A percentile compares a stretch with the other conserved stretches of the same genome.
These are phyloP conservation scores for Torulaspora delbrueckii DNA, from an alignment of 805 yeast species.

Conservation along the genomic window DNA sequence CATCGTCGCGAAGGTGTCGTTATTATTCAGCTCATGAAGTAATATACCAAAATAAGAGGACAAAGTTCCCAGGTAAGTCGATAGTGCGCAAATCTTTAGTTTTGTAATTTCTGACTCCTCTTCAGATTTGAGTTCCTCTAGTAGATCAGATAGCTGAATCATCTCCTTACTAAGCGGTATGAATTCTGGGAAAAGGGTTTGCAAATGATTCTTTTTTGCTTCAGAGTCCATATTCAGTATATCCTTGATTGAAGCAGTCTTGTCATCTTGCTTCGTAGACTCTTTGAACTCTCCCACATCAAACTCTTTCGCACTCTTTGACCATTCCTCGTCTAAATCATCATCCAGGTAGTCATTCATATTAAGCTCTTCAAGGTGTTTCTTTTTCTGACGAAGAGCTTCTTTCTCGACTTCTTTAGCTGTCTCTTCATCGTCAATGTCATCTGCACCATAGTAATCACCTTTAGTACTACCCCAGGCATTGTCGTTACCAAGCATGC, in stretches of 20 bases:
- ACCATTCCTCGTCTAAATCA: conserved; percentile 70
- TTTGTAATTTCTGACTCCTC: conserved; percentile 36
- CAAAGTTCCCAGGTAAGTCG: conserved; percentile 74
- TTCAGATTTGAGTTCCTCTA: conserved; percentile 37
- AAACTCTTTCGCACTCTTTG: conserved; percentile 49
- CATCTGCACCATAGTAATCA: conserved; percentile 52
- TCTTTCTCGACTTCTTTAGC: conserved; percentile 79
- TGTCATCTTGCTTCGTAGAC: conserved; percentile 31
- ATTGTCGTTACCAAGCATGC: conserved; percentile 39
- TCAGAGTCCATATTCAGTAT: conserved; percentile 46
- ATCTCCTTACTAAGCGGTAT: conserved; percentile 68
- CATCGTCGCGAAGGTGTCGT: conserved; percentile 56
- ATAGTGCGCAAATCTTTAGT: conserved; percentile 63
- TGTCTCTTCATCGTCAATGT: conserved; percentile 57
- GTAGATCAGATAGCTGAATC: conserved; percentile 38
- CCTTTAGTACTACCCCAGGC: conserved; percentile 45
- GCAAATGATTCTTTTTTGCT: conserved; percentile 51
- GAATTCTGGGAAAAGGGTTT: conserved; percentile 75
- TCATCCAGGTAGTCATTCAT: conserved; percentile 77
- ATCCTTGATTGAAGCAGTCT: conserved; percentile 40
- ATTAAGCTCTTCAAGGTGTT: conserved; percentile 67
- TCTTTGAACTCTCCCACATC: conserved; percentile 38
- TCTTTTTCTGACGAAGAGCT: conserved; percentile 80
- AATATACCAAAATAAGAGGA: conserved; percentile 75
- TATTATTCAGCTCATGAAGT: conserved; percentile 48